Percentiles rank a stretch among this genome's conserved stretches.
Evolutionary conservation across 1,139 yeast species (phyloP).

Genomic region (Groenewaldozyma auringiensis): DNA sequence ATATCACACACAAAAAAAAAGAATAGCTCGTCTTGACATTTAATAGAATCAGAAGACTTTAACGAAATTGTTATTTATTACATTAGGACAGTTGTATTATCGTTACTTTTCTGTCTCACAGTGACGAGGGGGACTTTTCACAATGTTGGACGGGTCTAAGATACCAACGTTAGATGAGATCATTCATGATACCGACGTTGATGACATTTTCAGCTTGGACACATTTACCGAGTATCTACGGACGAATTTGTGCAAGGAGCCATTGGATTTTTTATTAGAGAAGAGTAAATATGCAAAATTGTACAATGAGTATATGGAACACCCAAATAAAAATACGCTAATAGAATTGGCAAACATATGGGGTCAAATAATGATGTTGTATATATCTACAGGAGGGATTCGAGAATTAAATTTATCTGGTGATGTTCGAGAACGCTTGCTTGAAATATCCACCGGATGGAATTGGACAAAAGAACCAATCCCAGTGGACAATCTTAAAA

Average conservation of each 20-base stretch:
- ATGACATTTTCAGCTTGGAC: slow-evolving; percentile 16
- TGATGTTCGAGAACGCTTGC: slow-evolving; percentile 3
- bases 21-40: no score
- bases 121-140: no score
- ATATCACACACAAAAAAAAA: no score
- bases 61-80: no score
- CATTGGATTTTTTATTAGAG: slow-evolving; percentile 30
- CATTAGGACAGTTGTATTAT: no score
- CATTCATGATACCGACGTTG: slow-evolving; percentile 5
- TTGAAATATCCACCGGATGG: slow-evolving; percentile 1
- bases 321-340: neutral
- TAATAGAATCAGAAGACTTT: no score
- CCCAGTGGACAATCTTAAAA: slow-evolving; percentile 19
- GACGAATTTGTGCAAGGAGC: slow-evolving; percentile 31
- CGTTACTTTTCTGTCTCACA: no score
- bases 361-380: slow-evolving; percentile 27
- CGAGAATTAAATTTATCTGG: slow-evolving; percentile 23
- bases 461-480: slow-evolving; percentile 17
- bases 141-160: no score
- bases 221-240: slow-evolving; percentile 26
- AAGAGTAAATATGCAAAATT: slow-evolving; percentile 23
- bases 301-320: slow-evolving; percentile 11
- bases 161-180: slow-evolving; percentile 7
- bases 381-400: slow-evolving; percentile 24
- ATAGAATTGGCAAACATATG: slow-evolving; percentile 16